Base-by-base conservation (phyloP, 768 basidiomycete genomes). In the Asterophora lycoperdoides region DNA sequence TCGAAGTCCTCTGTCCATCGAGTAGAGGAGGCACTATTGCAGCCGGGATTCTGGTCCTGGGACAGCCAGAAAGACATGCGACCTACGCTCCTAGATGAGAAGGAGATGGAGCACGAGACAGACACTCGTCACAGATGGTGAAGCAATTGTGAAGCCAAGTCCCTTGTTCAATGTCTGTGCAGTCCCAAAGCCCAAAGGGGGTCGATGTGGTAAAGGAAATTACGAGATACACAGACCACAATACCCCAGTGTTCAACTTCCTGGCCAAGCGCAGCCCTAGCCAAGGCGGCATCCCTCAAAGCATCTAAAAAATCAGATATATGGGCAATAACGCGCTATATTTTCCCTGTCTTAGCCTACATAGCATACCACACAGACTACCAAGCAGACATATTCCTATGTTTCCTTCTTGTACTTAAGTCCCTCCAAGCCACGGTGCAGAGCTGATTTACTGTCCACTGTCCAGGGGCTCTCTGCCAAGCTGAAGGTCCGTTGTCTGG, bases 1-100 rank as follows among this genome's bases (percentile, higher is more conserved):
- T 52, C 30, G 18, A 58, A 46, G 39, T 58, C 54, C 26, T 52
- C 51, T 19, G 50, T 45, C 56, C 57, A 60, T 60, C 17, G 51
- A 44, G 47, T 46, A 42, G 56, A 44, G 23, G 23, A 23, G 6
- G 3, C 23, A n/a, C 46, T 46, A 15, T 19, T 54, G 34, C 52
- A 44, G 28, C 46, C 47, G 36, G 53, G 19, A 37, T 35, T 37
- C 41, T 42, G 51, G 32, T 35, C 37, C 43, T 51, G 39, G 13
- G 28, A 41, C 35, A 52, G 50, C 56, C 54, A 56, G 44, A 61
- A 41, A 52, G 42, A 54, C 57, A 60, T 60, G 15, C 44, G 48
- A 39, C 35, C 36, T 11, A 20, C 26, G 32, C 28, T 28, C 26
- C 42, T 30, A 5, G 34, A 28, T 30, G 39, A 46, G 23, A 46